Conservation (phyloP, 495 filamentous ascomycete species). For the Neurospora africana region DNA sequence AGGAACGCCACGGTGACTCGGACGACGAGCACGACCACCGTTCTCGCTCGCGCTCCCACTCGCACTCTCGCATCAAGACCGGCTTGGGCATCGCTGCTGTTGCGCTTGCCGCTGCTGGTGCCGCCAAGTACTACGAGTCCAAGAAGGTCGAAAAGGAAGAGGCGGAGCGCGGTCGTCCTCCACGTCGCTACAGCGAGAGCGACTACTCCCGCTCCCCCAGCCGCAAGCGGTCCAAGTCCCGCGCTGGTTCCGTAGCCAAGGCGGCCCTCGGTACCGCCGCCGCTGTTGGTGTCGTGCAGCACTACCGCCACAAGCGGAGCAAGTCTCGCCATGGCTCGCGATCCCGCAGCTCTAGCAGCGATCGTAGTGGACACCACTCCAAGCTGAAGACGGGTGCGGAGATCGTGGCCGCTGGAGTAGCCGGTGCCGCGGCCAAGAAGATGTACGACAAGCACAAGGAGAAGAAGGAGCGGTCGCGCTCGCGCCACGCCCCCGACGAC, state of each 20-base stretch:
- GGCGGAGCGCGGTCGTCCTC: slow-evolving; percentile 56
- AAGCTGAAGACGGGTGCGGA: slow-evolving; percentile 45
- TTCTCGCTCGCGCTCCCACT: slow-evolving; percentile 45
- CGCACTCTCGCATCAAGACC: slow-evolving; percentile 48
- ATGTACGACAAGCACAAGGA: slow-evolving; percentile 61
- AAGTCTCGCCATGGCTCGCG: slow-evolving; percentile 37
- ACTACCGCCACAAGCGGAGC: slow-evolving; percentile 58
- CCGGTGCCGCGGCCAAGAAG: slow-evolving; percentile 68
- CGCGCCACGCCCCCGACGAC: slow-evolving; percentile 34
- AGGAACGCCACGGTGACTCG: slow-evolving; percentile 48
- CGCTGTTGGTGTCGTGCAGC: slow-evolving; percentile 63
- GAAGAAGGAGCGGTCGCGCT: slow-evolving; percentile 36
- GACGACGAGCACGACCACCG: slow-evolving; percentile 28
- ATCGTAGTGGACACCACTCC: slow-evolving; percentile 14
- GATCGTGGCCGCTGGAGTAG: slow-evolving; percentile 66
- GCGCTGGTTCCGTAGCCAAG: slow-evolving; percentile 61
- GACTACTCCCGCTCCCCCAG: slow-evolving; percentile 26
- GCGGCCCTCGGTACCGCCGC: slow-evolving; percentile 72
- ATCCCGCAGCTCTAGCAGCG: slow-evolving; percentile 44
- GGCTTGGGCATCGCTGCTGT: slow-evolving; percentile 72
- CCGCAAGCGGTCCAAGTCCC: slow-evolving; percentile 45
- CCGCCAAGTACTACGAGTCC: slow-evolving; percentile 62
- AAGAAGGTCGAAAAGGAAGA: slow-evolving; percentile 58
- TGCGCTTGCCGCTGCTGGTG: slow-evolving; percentile 62
- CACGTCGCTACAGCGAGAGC: slow-evolving; percentile 45